Base-by-base conservation (phyloP, 2,329 filamentous ascomycete genomes). In the Pestalotiopsis sp. region DNA sequence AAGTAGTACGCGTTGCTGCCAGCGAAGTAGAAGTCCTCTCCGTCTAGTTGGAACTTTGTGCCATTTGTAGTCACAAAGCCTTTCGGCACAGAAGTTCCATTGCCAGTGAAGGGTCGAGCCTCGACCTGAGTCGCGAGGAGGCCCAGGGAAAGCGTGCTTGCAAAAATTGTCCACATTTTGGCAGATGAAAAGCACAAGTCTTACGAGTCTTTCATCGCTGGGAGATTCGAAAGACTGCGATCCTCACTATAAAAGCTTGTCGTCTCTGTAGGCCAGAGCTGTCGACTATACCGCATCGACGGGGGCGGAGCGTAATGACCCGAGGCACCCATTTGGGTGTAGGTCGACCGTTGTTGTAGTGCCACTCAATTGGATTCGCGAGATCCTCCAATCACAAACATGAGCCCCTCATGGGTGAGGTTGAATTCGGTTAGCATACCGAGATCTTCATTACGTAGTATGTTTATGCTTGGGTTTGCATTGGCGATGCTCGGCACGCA, bases 1-100 rank as follows among this genome's bases (percentile, higher is more conserved):
- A 88, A 84, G 71, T 86, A 88, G 70, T 88, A 88, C 11, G 86
- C 87, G 74, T 88, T 89, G 70, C 82, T 85, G 1, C 87, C 86
- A 1, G 87, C 86, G 72, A 88, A 88, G 76, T 86, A 83, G 73
- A 88, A 88, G 70, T 85, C 82, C 69, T 86, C 80, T 67, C 86
- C 87, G 61, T 88, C 82, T 4, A 89, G 81, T 74, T 84, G 78
- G 76, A 89, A 88, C 68, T 84, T 83, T 1, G 78, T 80, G 5
- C 84, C 86, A 2, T 85, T 79, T 0, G 83, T 81, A 3, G 83
- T 85, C 20, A 88, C 84, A 66, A 87, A 87, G 0, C 84, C 83
- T 60, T 72, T 69, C 7, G 59, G 59, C 13, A 14, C 11, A 72
- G 73, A 31, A 66, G 69, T 27, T 67, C 36, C 38, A 52, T 52